Conservation (phyloP, 768 basidiomycete species). For the Roridomyces roridus region DNA sequence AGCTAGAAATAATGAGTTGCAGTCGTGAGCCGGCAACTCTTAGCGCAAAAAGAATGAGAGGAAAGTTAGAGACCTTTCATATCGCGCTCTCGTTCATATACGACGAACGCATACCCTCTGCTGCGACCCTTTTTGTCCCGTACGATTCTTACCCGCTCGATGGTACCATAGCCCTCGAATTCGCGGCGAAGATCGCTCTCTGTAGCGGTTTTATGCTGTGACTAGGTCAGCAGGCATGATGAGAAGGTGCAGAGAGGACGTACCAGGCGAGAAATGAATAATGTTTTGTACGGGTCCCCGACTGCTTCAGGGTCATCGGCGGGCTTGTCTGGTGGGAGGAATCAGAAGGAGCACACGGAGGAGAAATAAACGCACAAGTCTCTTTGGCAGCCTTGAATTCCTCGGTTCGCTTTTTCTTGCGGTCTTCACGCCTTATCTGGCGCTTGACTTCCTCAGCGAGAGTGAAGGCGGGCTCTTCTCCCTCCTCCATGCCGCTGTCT, state of each 20-base stretch:
- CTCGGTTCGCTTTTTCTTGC: constrained; percentile 77
- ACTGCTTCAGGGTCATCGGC: constrained; percentile 88
- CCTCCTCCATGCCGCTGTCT: constrained; percentile 79
- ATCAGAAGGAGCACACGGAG: not conserved
- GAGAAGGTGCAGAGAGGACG: constrained; percentile 23
- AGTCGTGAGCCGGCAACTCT: constrained; percentile 23
- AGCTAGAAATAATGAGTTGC: constrained; percentile 48
- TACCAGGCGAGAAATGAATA: constrained; percentile 95
- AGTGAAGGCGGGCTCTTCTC: constrained; percentile 81
- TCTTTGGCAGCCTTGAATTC: constrained; percentile 84
- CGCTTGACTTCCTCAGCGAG: constrained; percentile 84
- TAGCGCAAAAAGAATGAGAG: constrained; percentile 16
- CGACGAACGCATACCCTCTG: constrained; percentile 94
- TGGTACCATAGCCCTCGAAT: constrained; percentile 93
- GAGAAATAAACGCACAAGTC: constrained; percentile 63
- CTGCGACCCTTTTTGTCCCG: constrained; percentile 88
- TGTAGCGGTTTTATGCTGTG: constrained; percentile 88
- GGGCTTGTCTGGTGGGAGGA: constrained; percentile 76
- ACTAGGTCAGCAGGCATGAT: constrained; percentile 21
- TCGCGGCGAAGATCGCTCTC: constrained; percentile 93
- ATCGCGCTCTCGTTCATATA: constrained; percentile 97
- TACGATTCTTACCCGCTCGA: constrained; percentile 94
- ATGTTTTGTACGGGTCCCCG: constrained; percentile 97
- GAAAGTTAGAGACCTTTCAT: constrained; percentile 84
- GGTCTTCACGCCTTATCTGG: constrained; percentile 77